Evolutionary conservation across 495 filamentous ascomycete genomes (phyloP), one percentile per base, ranked within the genome.

Genomic region (Lasiosphaeriaceae sp.): DNA sequence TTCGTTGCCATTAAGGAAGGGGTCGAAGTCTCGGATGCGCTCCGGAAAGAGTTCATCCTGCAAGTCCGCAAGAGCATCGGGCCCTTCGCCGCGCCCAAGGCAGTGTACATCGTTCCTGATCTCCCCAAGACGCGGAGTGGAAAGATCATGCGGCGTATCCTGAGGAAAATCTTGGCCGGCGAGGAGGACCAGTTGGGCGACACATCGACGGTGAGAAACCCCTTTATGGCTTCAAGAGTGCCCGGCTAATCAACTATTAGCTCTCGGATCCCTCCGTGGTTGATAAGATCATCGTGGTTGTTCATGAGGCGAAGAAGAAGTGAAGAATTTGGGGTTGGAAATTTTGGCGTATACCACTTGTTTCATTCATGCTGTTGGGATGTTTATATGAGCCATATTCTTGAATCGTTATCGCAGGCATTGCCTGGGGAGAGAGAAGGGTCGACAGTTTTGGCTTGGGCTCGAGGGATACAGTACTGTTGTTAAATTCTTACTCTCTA

Each of bases 121-220:
- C 81, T 99, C 24, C 94, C 94, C 58, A 97, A 99, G 83, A 97
- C 94, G 43, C 80, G 94, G 58, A 92, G 87, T 62, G 94, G 94
- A 54, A 99, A 99, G 86, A 99, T 97, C 66, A 97, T 99, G 94
- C 83, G 94, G 54, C 85, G 94, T 54, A 97, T 99, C 72, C 71
- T 99, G 74, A 86, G 94, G 56, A 97, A 99, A 88, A 92, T 97
- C 62, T 75, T 99, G 58, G 90, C 90, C 45, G 92, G 92, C 11
- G 94, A 99, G 80, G 95, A 97, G 74, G 94, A 97, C 65, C 90
- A 93, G 70, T 78, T 99, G 53, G 94, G 94, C 63, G 95, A 99
- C 65, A 93, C 77, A 26, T 89, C 90, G 2, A 97, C 94, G 54
- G 90, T 96, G 81, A 79, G 89, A 12, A n/a, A 21, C 63, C 19